Evolutionary conservation across 805 yeast genomes (phyloP), one percentile per base, ranked within the genome.

Genomic region (Metschnikowia hibisci): DNA sequence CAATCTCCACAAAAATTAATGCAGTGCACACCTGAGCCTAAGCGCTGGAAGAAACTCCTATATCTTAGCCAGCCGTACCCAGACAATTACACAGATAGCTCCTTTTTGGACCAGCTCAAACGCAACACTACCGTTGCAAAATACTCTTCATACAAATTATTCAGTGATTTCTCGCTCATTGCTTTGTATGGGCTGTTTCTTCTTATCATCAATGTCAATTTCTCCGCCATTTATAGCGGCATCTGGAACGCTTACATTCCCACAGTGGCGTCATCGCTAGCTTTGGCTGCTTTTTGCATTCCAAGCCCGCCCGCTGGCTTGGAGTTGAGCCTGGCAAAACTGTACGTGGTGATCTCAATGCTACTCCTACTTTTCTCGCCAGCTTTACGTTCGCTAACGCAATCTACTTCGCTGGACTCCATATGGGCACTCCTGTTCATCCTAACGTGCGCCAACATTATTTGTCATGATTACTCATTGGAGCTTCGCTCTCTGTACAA

Each of bases 361-460:
- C 77, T 86, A 3, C 67, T 90, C 32, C 67, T 88, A 32, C 81
- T 93, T 1, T 69, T 91, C 33, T 85, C 97, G 0, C 99, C 99
- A 0, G 91, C 93, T 1, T 73, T 93, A 39, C 84, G 87, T 53
- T 88, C 96, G 0, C 71, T 93, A 33, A 88, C 96, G 0, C 80
- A 81, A 54, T 84, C 96, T 0, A 88, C 96, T 0, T 80, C 96
- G 0, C 84, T 93, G 0, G 98, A 93, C 66, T 87, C 96, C 12
- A 88, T 93, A 46, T 91, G 98, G 97, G 89, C 96, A 0, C 63
- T 93, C 4, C 79, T 95, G 6, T 80, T 83, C 36, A 84, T 96
- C 81, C 68, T 93, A 12, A 81, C 86, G 26, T 53, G 87, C 9
- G 66, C 81, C 34, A 88, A 88, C 54, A 66, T 89, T 3, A 56